Evolutionary conservation across 2,329 filamentous ascomycete genomes (phyloP), one percentile per base, ranked within the genome.

Genomic region (Aureobasidium mangrovei): DNA sequence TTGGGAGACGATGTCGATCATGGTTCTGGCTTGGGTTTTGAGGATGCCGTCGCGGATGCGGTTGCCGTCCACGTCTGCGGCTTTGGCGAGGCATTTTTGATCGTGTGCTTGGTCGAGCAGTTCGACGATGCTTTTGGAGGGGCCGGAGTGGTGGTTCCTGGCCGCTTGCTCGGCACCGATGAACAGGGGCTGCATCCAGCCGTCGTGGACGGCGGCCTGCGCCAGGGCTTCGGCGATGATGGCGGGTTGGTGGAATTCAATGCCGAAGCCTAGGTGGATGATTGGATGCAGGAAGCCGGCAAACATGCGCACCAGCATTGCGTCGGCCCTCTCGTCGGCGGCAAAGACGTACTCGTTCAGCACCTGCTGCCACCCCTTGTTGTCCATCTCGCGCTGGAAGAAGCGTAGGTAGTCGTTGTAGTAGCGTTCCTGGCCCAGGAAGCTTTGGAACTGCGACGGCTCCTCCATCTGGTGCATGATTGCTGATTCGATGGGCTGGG

Each of bases 191-290:
- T 69, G 72, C 1, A 85, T 73, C 67, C 78, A 77, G 41, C 76
- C 70, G 5, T 75, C 71, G 64, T 94, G 88, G 1, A 89, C 80
- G 6, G 85, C 81, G 1, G 85, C 76, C 70, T 94, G 84, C 0
- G 90, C 88, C 18, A 95, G 79, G 1, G 75, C 89, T 70, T 91
- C 81, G 4, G 89, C 88, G 29, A 95, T 77, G 56, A 95, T 82
- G 36, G 86, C 86, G 2, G 88, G 88, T 64, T 95, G 88, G 7
- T 78, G 67, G 72, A 89, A 95, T 65, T 95, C 89, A 35, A 95
- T 66, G 4, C 86, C 90, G 64, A 89, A 95, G 46, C 89, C 86
- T 24, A 95, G 77, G 65, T 95, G 88, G 58, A 95, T 91, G 12
- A 93, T 71, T 2, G 89, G 88, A 64, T 95, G 88, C 2, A 90